Conservation (phyloP, 768 basidiomycete genomes). For the Amanita molliuscula region DNA sequence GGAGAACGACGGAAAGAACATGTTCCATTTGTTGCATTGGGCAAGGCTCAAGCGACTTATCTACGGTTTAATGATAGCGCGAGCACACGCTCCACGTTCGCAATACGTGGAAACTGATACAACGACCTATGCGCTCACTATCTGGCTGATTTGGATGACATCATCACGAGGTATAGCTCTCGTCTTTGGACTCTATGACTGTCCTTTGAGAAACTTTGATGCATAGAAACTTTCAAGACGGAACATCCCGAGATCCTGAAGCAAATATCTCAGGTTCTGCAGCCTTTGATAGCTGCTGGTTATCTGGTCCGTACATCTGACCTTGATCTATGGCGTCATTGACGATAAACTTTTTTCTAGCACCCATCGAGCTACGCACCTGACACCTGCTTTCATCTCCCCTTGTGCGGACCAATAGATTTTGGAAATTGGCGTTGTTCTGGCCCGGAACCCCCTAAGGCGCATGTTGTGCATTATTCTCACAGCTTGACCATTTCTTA, state of each 20-base stretch:
- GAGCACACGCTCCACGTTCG: conserved; percentile 1
- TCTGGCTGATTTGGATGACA: conserved; percentile 41
- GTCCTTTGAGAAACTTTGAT: not conserved
- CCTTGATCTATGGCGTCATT: conserved; percentile 5
- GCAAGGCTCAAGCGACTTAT: conserved; percentile 23
- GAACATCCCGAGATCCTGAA: conserved; percentile 19
- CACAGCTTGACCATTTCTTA: conserved; percentile 28
- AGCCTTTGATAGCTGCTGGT: conserved; percentile 30
- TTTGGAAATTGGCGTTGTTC: conserved; percentile 14
- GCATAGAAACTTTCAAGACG: conserved; percentile 20
- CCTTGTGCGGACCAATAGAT: conserved; percentile 21
- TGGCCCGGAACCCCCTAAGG: conserved; percentile 20
- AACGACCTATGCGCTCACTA: conserved; percentile 25
- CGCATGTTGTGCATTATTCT: conserved; percentile 28
- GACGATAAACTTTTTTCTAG: conserved; percentile 16
- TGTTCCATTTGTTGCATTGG: conserved; percentile 30
- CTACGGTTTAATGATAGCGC: conserved; percentile 10
- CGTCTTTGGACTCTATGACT: not conserved
- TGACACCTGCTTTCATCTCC: conserved; percentile 32
- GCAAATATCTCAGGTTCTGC: conserved; percentile 20
- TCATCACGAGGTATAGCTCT: conserved; percentile 23
- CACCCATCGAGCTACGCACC: conserved; percentile 32
- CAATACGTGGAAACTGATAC: conserved; percentile 13
- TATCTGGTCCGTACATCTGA: conserved; percentile 22
- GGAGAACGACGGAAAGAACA: conserved; percentile 41